Percentiles rank a stretch among this genome's conserved stretches.
Evolutionary conservation across 1,284 basidiomycete species (phyloP).

Genomic region (Malassezia yamatoensis): DNA sequence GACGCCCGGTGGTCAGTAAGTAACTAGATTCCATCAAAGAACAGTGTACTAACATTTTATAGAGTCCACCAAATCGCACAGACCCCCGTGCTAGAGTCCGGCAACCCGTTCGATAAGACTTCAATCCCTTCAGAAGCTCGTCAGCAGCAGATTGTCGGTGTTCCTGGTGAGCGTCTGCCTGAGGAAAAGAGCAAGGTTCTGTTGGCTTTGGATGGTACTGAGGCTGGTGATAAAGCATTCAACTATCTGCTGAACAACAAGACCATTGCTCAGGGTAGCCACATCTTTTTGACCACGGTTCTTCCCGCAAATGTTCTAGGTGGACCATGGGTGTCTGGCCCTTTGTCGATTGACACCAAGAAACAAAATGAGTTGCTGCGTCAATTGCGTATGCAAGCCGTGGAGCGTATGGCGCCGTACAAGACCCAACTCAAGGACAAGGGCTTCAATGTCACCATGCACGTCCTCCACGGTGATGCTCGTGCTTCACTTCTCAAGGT

Average conservation of each 20-base stretch:
- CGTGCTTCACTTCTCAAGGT: slow-evolving; percentile 33
- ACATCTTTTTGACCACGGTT: slow-evolving; percentile 38
- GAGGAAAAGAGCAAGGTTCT: slow-evolving; percentile 29
- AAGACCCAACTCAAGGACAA: slow-evolving; percentile 26
- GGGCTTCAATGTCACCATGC: slow-evolving; percentile 40
- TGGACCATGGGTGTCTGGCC: slow-evolving; percentile 41
- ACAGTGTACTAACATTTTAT: neutral
- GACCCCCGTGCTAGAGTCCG: slow-evolving; percentile 38
- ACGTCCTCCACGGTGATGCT: slow-evolving; percentile 40
- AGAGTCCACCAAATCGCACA: slow-evolving; percentile 27
- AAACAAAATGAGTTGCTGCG: slow-evolving; percentile 41
- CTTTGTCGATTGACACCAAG: slow-evolving; percentile 38
- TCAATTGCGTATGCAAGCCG: slow-evolving; percentile 31
- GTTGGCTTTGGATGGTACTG: slow-evolving; percentile 41
- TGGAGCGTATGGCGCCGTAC: slow-evolving; percentile 41
- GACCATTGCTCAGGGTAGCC: slow-evolving; percentile 24
- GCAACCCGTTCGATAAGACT: slow-evolving; percentile 39
- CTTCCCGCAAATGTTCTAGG: slow-evolving; percentile 37
- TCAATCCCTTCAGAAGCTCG: slow-evolving; percentile 35
- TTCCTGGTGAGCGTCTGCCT: slow-evolving; percentile 22
- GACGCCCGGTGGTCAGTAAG: slow-evolving; percentile 13
- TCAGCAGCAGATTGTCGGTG: slow-evolving; percentile 42
- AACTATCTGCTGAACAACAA: slow-evolving; percentile 34
- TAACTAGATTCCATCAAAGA: neutral
- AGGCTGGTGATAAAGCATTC: slow-evolving; percentile 42